These are phyloP conservation scores for Triticum timopheevii DNA, from an alignment of 176 grass and related monocot genomes.

Conservation along the genomic window DNA sequence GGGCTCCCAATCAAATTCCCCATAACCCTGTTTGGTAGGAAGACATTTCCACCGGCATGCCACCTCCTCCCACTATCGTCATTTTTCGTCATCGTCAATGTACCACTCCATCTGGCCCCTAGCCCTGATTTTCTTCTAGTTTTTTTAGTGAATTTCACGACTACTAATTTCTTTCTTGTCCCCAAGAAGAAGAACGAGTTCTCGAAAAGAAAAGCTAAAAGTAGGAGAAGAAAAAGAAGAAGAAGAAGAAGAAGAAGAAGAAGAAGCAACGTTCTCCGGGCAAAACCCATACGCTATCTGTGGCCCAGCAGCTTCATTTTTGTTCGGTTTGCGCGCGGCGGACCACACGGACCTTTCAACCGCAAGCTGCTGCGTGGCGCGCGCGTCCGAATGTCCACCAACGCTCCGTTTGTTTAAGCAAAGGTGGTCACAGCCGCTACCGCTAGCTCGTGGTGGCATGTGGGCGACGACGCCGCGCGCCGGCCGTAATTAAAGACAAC, in stretches of 20 bases:
- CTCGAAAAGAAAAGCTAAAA: no score
- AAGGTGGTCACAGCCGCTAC: background rate
- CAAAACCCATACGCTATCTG: no score
- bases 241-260: background rate
- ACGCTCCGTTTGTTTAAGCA: background rate
- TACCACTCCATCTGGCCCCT: no score
- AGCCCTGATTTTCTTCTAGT: no score
- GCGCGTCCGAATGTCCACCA: background rate
- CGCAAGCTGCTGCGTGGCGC: constrained; percentile 1
- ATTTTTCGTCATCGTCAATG: no score
- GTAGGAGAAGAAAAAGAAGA: background rate
- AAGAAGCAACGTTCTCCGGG: no score
- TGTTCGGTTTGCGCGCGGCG: background rate
- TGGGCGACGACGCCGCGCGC: constrained; percentile 11
- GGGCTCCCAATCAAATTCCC: no score
- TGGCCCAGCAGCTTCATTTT: no score
- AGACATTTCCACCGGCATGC: no score
- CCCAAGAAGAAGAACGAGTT: background rate
- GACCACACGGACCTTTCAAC: background rate
- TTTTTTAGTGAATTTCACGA: no score
- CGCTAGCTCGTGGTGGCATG: background rate
- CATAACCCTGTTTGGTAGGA: no score
- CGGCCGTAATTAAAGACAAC: background rate
- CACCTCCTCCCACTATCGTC: no score
- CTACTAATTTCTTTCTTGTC: background rate